A percentile compares a stretch with the other conserved stretches of the same genome.
phyloP scores from a whole-genome alignment of 2,329 filamentous ascomycete species.

The Botryotinia globosa region DNA sequence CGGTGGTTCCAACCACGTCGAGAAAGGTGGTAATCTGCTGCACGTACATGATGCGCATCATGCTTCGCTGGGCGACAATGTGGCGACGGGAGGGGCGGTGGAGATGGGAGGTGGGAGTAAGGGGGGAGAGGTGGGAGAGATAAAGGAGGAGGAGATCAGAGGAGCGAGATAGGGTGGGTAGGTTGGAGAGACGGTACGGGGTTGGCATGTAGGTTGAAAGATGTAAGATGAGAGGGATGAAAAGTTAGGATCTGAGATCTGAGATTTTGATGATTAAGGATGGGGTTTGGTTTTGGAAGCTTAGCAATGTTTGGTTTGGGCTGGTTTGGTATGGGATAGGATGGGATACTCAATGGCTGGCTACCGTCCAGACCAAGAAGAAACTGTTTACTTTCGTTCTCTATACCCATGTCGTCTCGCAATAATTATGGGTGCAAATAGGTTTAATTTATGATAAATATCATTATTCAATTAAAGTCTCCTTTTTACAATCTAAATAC shows the following conservation, averaged over 20 bases:
- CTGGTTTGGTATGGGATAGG: background rate
- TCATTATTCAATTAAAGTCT: background rate
- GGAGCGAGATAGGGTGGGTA: background rate
- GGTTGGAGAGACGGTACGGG: background rate
- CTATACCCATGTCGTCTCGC: background rate
- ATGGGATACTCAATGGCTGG: background rate
- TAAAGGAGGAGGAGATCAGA: background rate
- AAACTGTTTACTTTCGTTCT: background rate
- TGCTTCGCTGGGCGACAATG: background rate
- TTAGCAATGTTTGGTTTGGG: background rate
- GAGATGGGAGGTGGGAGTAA: background rate
- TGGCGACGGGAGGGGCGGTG: too few species aligned
- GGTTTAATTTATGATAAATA: background rate
- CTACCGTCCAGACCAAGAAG: background rate
- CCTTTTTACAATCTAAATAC: background rate
- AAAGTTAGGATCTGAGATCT: background rate
- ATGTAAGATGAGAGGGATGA: background rate
- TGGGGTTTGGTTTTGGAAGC: background rate
- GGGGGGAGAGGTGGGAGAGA: too few species aligned
- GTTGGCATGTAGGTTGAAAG: background rate
- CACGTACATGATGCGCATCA: conserved; percentile 11
- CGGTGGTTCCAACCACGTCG: conserved; percentile 31
- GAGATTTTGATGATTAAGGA: background rate
- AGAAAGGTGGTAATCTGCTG: conserved; percentile 3
- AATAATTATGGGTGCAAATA: background rate